Evolutionary conservation across 176 grass and related monocot species (phyloP), one percentile per base, ranked within the genome.

Genomic region (Aegilops speltoides): DNA sequence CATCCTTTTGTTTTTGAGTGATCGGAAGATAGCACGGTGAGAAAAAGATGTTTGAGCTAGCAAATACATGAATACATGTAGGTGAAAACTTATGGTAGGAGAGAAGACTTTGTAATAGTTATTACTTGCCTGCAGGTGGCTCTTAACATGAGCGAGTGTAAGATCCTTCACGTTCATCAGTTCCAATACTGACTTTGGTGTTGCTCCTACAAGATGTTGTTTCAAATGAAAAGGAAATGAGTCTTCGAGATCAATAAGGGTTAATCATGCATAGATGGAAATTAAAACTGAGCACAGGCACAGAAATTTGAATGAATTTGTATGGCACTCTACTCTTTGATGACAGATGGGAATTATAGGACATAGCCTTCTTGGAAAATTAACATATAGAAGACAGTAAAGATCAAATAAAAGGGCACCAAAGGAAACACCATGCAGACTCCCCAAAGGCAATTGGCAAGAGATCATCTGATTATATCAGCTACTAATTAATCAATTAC

Each of bases 151-250:
- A 83, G 96, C 93, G 16, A 98, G 88, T 84, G 97, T 98, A 80
- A 98, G 96, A 94, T 98, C 96, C 84, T 98, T 98, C 70, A 98
- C 92, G 80, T 96, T 98, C 97, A 98, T 98, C 92, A 98, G 88
- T 86, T 98, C 97, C 88, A 98, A 82, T 22, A 98, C 94, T 71
- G 97, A 98, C 88, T 98, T 98, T 74, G 97, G 97, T 74, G 97
- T 98, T 84, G 94, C 97, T 83, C 97, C 97, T 98, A 76, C 29
- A 91, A 85, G 62, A 84, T 46, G 25, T 52, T 41, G 28, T 48
- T 14, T 48, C 12, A 48, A 13, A 48, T 48, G 13, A 48, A 48
- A 15, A 48, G 45, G 45, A 14, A 48, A 15, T 14, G 12, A 15
- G 45, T 48, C 11, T 68, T 37, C 80, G 52, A 70, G 50, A 68